These are phyloP conservation scores for Phytophthora kernoviae DNA, from an alignment of 352 stramenopile genomes.

Conservation along the genomic window DNA sequence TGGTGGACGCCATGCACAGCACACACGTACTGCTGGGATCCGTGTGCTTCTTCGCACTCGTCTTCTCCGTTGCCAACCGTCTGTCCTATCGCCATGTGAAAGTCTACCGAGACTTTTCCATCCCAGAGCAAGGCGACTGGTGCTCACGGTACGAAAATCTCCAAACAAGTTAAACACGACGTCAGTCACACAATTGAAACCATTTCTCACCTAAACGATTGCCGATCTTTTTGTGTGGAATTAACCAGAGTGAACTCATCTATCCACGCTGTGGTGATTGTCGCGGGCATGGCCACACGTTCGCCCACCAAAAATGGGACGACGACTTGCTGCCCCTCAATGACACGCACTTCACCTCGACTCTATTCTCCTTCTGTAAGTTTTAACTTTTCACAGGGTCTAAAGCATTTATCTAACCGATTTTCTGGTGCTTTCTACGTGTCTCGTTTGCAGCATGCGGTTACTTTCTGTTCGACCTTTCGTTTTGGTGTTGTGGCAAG, in stretches of 20 bases:
- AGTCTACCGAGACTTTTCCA: slow-evolving; percentile 76
- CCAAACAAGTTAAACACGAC: background rate
- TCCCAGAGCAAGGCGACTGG: slow-evolving; percentile 76
- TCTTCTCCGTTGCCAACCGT: slow-evolving; percentile 56
- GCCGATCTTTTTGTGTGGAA: too few species aligned
- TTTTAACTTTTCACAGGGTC: slow-evolving; percentile 2
- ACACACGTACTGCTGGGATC: slow-evolving; percentile 57
- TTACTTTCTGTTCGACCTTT: slow-evolving; percentile 86
- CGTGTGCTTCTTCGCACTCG: slow-evolving; percentile 56
- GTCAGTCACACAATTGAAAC: background rate
- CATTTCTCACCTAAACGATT: slow-evolving; percentile 2
- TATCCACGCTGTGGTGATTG: slow-evolving; percentile 73
- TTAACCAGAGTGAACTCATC: slow-evolving; percentile 77
- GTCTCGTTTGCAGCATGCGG: slow-evolving; percentile 53
- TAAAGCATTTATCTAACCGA: background rate
- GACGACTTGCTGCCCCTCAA: slow-evolving; percentile 57
- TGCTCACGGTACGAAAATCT: slow-evolving; percentile 63
- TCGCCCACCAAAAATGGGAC: slow-evolving; percentile 69
- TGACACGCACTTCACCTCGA: slow-evolving; percentile 52
- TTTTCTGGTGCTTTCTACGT: background rate
- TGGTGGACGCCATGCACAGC: slow-evolving; percentile 27
- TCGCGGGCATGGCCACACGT: slow-evolving; percentile 62
- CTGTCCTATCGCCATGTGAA: slow-evolving; percentile 62
- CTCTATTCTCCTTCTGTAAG: slow-evolving; percentile 84
- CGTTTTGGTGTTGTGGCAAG: slow-evolving; percentile 70